Percentiles rank a stretch among this genome's conserved stretches.
Evolutionary conservation across 2,329 filamentous ascomycete genomes (phyloP).

Genomic region (Aspergillus fumigatus): DNA sequence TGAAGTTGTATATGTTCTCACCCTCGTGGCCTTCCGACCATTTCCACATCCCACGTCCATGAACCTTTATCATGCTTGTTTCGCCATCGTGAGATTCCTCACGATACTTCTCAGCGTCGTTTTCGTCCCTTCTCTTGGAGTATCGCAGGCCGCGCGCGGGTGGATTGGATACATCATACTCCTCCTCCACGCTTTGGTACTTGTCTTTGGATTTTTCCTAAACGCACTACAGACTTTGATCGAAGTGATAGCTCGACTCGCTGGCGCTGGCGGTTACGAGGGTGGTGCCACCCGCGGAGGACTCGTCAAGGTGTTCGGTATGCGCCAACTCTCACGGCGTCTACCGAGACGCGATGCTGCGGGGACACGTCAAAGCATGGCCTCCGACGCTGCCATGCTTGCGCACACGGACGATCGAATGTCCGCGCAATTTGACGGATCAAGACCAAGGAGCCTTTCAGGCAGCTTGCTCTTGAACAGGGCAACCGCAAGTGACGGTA

Average conservation of each 20-base stretch:
- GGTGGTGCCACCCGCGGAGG: slow-evolving; percentile 69
- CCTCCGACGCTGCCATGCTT: slow-evolving; percentile 78
- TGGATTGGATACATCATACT: slow-evolving; percentile 96
- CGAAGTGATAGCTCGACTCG: slow-evolving; percentile 77
- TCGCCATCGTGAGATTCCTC: slow-evolving; percentile 70
- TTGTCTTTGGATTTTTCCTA: slow-evolving; percentile 89
- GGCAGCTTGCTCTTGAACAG: slow-evolving; percentile 60
- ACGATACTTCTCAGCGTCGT: slow-evolving; percentile 72
- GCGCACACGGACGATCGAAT: slow-evolving; percentile 63
- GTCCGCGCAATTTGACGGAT: slow-evolving; percentile 50
- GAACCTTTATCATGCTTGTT: slow-evolving; percentile 91
- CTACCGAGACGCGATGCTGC: slow-evolving; percentile 59
- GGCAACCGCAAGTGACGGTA: slow-evolving; percentile 39
- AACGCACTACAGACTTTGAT: slow-evolving; percentile 87
- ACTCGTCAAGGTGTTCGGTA: slow-evolving; percentile 81
- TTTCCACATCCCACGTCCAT: slow-evolving; percentile 91
- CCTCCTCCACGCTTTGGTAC: slow-evolving; percentile 74
- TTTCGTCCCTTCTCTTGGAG: slow-evolving; percentile 77
- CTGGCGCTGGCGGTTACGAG: slow-evolving; percentile 76
- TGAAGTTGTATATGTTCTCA: slow-evolving; percentile 84
- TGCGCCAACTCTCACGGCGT: slow-evolving; percentile 78
- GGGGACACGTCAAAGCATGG: slow-evolving; percentile 70
- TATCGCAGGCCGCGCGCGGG: slow-evolving; percentile 74
- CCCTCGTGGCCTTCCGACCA: slow-evolving; percentile 82
- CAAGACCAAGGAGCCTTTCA: slow-evolving; percentile 55